Evolutionary conservation across 805 yeast species (phyloP), one percentile per base, ranked within the genome.

Genomic region (Ogataea parapolymorpha): DNA sequence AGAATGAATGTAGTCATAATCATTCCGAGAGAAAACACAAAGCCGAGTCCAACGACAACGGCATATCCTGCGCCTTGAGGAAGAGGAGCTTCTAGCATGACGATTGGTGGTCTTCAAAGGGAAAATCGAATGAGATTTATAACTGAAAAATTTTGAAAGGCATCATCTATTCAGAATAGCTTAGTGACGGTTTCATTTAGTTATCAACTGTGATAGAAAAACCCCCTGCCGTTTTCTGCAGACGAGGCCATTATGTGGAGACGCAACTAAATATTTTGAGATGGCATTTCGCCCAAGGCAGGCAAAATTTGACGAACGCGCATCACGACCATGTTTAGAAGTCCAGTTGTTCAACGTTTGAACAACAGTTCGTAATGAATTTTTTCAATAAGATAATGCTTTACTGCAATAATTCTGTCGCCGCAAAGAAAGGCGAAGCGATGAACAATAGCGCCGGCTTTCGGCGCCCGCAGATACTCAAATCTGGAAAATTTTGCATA

Each of bases 41-140:
- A 74, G 31, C 96, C 96, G n/a, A 89, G 72, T 15, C 96, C 96
- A 14, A 86, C 82, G 17, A 89, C 85, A 39, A 88, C 81, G 15
- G 87, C 96, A 55, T 88, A 88, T 6, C 96, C 96, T 2, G 85
- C 88, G 27, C 88, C 84, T 62, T 86, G 85, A 2, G 86, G 79
- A 26, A 61, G 46, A 8, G 55, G 55, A 30, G 32, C 33, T 28
- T 48, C 55, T 12, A 26, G 14, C 22, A 41, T 36, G 41, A 14
- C 45, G 35, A 22, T 3, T 29, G 40, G 13, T 37, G 25, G 26
- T 24, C 4, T 2, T 25, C 11, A 15, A 24, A 4, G 22, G 18
- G 25, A 8, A n/a, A 13, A 7, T 17, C 3, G 13, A 10, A 13
- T 5, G 32, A 13, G 10, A 14, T 27, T 27, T 27, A 27, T 27